These are phyloP conservation scores for Populus hybrid DNA, from an alignment of 441 rosid genomes.

Conservation along the genomic window DNA sequence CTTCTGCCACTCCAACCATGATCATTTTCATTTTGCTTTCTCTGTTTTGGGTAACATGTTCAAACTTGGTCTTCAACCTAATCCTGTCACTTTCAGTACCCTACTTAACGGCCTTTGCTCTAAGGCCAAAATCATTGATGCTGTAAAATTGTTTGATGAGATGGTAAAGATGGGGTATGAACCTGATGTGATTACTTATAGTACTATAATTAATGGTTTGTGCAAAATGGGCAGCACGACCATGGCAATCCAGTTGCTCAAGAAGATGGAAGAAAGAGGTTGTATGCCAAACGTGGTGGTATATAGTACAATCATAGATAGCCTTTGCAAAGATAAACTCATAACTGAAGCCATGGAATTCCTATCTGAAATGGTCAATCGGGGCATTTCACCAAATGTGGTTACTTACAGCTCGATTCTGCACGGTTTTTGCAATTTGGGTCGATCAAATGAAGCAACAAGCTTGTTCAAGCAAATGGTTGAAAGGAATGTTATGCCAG, in stretches of 20 bases:
- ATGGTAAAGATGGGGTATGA: neutral
- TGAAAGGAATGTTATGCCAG: neutral
- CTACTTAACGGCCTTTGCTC: neutral
- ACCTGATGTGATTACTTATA: neutral
- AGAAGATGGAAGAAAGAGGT: neutral
- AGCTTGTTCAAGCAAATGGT: neutral
- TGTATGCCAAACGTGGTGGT: neutral
- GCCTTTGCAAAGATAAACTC: conserved; percentile 10
- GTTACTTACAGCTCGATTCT: conserved; percentile 3
- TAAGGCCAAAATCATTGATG: neutral
- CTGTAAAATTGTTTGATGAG: neutral
- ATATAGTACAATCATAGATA: neutral
- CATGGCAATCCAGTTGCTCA: neutral
- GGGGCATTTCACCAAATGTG: conserved; percentile 4
- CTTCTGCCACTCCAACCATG: neutral
- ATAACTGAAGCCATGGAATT: conserved; percentile 1
- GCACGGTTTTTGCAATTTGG: conserved; percentile 1
- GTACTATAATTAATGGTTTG: neutral
- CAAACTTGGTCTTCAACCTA: neutral
- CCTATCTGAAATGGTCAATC: conserved; percentile 2
- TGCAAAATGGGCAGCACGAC: neutral
- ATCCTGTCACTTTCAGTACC: neutral
- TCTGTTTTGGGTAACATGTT: conserved; percentile 4
- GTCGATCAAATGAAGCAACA: neutral
- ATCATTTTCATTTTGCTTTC: neutral